Base-by-base conservation (phyloP, 2,329 filamentous ascomycete genomes). In the Allantophomopsis lycopodina region DNA sequence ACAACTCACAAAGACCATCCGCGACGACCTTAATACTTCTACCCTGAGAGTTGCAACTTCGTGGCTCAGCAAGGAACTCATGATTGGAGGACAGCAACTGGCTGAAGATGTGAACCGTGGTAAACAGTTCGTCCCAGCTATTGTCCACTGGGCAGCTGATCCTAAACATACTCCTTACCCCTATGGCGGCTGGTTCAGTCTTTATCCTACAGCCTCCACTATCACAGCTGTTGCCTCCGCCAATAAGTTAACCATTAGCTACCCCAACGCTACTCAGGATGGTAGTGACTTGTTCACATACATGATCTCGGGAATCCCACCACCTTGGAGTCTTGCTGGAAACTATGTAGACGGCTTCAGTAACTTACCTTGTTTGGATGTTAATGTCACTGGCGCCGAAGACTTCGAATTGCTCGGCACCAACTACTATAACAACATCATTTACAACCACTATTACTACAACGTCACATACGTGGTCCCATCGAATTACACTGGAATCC, bases 91-190 rank as follows among this genome's bases (percentile, higher is more conserved):
- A 0, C 44, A 61, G 46, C 42, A 54, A 14, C 50, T 65, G 1
- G 51, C 50, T 5, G 62, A 66, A 48, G 53, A 51, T 1, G 48
- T 45, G 15, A 59, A 58, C 45, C 51, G 62, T 5, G 59, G 60
- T 1, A 45, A 59, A 21, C 61, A 64, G 47, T 64, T 61, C 41
- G 61, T 64, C 0, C 64, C 64, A 2, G 61, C 62, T 3, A 63
- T 65, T 28, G 62, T 64, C 1, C 64, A 66, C 45, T 67, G 63
- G 64, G 62, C 62, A 8, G 52, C 57, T 1, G 62, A 66, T 38
- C 53, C 56, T 11, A 36, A 39, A 1, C 61, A 63, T 36, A 58
- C 47, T 18, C 59, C 63, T 0, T 60, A 53, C 28, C 61, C 61
- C 0, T 61, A 62, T 41, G 52, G 54, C 32, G 56, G 55, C 6